Evolutionary conservation across 2,329 filamentous ascomycete genomes (phyloP), one percentile per base, ranked within the genome.

Genomic region (Diplodia intermedia): DNA sequence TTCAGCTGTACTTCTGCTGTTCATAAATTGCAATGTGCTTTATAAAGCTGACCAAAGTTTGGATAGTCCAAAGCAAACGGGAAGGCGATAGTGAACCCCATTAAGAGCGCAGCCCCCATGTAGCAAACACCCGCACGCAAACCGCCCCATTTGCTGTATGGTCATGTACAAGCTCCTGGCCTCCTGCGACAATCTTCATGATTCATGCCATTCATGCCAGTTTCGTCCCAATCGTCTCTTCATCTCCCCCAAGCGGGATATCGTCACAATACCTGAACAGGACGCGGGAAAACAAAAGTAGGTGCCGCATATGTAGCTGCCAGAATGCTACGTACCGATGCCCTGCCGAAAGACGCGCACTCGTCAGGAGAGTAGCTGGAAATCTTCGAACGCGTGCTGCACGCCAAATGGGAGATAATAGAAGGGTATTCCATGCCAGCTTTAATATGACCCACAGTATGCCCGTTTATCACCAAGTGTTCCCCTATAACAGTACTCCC

Each of bases 391-490:
- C 40, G 43, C 43, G 57, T 50, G 57, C 63, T n/a, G 52, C 63
- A 53, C 63, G 40, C 52, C 65, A 38, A 50, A 66, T 33, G 65
- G 54, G 43, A 56, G 65, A 55, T 26, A 66, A 57, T 52, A 56
- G 36, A 61, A 52, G 43, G 65, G 65, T 67, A 67, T 67, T 55
- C 65, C 65, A 67, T 61, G 65, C 65, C 55, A 60, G 54, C 54
- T 67, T 60, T 67, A 67, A 67, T 60, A 67, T 61, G 55, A 67
- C 65, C 55, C 65, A 65, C 53, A 66, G 56, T 49, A 62, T 66
- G 65, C 65, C 55, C 65, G 65, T 67, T 62, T 62, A 62, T 36
- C 43, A 50, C 57, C 53, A 55, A 55, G 53, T 55, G 23, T 55
- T 55, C 53, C 53, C 57, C 20, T 50, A 43, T 62, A 62, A 62